Conservation (phyloP, 2,329 filamentous ascomycete species). For the Phoma sp. region DNA sequence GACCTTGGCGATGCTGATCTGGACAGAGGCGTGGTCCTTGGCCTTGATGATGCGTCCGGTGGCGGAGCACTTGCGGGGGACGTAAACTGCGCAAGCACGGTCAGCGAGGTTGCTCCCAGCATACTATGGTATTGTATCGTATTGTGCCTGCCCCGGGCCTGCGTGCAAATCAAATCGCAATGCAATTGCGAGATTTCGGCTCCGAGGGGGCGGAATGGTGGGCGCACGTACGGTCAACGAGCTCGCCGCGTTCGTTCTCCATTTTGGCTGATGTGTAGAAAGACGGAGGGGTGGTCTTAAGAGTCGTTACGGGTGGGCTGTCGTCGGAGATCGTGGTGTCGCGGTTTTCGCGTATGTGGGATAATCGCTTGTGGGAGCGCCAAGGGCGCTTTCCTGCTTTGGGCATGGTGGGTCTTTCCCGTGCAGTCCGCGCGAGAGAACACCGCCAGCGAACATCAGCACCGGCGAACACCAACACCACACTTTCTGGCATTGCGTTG, state of each 20-base stretch:
- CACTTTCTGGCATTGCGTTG: neutral
- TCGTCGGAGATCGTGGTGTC: constrained; percentile 23
- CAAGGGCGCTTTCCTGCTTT: constrained; percentile 8
- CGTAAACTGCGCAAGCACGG: constrained; percentile 30
- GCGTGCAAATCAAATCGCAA: neutral
- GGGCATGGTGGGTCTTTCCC: neutral
- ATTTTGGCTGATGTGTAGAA: constrained; percentile 65
- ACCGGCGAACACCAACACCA: neutral
- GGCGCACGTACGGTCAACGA: constrained; percentile 75
- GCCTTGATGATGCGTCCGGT: constrained; percentile 97
- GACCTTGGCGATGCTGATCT: constrained; percentile 96
- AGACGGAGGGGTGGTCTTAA: constrained; percentile 32
- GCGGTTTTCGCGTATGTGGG: constrained; percentile 13
- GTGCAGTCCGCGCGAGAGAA: too few relatives aligned
- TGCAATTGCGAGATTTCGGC: constrained; percentile 6
- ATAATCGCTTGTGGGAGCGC: constrained; percentile 12
- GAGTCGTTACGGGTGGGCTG: constrained; percentile 33
- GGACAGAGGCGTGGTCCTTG: constrained; percentile 98
- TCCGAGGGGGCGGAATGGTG: neutral
- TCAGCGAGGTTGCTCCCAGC: constrained; percentile 18
- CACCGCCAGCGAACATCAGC: neutral
- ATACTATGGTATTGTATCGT: too few relatives aligned
- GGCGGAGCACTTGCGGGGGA: constrained; percentile 52
- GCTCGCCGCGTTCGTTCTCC: constrained; percentile 99
- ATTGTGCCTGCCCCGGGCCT: neutral